Percentiles rank a stretch among this genome's conserved stretches.
Conservation (phyloP, 495 filamentous ascomycete genomes). For the Aspergillus olivimuriae region DNA sequence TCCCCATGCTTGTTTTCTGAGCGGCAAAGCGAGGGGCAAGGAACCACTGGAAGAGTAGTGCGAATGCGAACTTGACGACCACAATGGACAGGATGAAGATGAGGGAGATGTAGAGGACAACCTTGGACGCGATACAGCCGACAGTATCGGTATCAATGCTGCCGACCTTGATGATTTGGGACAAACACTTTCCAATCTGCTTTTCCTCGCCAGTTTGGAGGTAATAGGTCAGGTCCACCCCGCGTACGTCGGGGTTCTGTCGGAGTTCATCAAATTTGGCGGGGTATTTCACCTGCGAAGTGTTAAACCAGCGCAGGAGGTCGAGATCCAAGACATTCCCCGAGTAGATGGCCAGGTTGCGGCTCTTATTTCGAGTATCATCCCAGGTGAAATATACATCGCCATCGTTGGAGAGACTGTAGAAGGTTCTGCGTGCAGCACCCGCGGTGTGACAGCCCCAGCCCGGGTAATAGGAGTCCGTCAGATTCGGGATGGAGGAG, state of each 20-base stretch:
- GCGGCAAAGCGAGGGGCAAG: slow-evolving; percentile 76
- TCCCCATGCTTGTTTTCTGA: slow-evolving; percentile 59
- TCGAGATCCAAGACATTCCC: slow-evolving; percentile 92
- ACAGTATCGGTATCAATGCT: slow-evolving; percentile 94
- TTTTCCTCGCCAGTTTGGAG: slow-evolving; percentile 75
- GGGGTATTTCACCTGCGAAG: slow-evolving; percentile 72
- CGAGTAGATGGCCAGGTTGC: slow-evolving; percentile 89
- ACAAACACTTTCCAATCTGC: slow-evolving; percentile 73
- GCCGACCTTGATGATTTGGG: slow-evolving; percentile 91
- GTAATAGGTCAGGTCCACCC: slow-evolving; percentile 85
- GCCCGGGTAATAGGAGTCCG: slow-evolving; percentile 67
- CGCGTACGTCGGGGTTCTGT: slow-evolving; percentile 66
- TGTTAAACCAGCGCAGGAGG: slow-evolving; percentile 87
- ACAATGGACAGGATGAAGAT: slow-evolving; percentile 92
- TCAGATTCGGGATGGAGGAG: slow-evolving; percentile 67
- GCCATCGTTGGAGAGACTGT: slow-evolving; percentile 51
- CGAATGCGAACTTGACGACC: slow-evolving; percentile 78
- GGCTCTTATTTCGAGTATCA: slow-evolving; percentile 79
- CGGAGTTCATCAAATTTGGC: slow-evolving; percentile 72
- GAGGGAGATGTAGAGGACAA: slow-evolving; percentile 92
- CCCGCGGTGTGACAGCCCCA: slow-evolving; percentile 85
- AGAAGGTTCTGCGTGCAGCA: slow-evolving; percentile 65
- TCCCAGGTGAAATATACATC: slow-evolving; percentile 96
- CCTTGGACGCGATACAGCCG: slow-evolving; percentile 94
- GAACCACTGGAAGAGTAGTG: slow-evolving; percentile 93